phyloP scores from a whole-genome alignment of 1,284 basidiomycete genomes.

The Puccinia polysora region DNA sequence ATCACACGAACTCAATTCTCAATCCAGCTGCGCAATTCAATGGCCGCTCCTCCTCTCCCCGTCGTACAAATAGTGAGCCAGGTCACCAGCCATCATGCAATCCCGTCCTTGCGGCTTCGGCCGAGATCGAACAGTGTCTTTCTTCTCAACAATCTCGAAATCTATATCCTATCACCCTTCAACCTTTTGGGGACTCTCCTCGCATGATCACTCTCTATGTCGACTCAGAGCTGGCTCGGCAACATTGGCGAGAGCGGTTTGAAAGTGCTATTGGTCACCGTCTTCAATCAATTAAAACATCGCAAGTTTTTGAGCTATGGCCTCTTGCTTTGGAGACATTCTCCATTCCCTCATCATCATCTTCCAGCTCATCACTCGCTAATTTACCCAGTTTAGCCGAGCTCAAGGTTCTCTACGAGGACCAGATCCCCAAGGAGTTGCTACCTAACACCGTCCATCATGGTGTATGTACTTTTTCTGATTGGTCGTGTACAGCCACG shows the following conservation, averaged over 20 bases:
- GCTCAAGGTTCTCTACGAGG: conserved; percentile 13
- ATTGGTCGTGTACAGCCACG: not conserved
- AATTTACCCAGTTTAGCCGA: conserved; percentile 21
- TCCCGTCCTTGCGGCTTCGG: not conserved
- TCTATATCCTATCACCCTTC: conserved; percentile 34
- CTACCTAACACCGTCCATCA: conserved; percentile 14
- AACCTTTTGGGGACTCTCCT: conserved; percentile 29
- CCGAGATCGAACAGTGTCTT: not conserved
- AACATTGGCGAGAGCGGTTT: conserved; percentile 82
- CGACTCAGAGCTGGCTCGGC: conserved; percentile 67
- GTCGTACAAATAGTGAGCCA: conserved; percentile 4
- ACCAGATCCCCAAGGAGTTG: conserved; percentile 27
- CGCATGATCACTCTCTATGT: conserved; percentile 65
- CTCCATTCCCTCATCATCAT: conserved; percentile 19
- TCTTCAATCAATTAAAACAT: conserved; percentile 78
- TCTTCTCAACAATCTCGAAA: conserved; percentile 14
- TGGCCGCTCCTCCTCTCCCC: not conserved
- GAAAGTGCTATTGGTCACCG: conserved; percentile 80
- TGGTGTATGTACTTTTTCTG: conserved; percentile 4
- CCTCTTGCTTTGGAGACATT: conserved; percentile 44
- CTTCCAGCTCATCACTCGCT: conserved; percentile 6
- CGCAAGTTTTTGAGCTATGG: conserved; percentile 63
- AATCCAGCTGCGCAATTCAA: not conserved
- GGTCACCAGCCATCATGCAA: not conserved
- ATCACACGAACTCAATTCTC: not conserved